Percentiles rank a stretch among this genome's conserved stretches.
Conservation (phyloP, 208 protist species). For the Crithidia sp. region DNA sequence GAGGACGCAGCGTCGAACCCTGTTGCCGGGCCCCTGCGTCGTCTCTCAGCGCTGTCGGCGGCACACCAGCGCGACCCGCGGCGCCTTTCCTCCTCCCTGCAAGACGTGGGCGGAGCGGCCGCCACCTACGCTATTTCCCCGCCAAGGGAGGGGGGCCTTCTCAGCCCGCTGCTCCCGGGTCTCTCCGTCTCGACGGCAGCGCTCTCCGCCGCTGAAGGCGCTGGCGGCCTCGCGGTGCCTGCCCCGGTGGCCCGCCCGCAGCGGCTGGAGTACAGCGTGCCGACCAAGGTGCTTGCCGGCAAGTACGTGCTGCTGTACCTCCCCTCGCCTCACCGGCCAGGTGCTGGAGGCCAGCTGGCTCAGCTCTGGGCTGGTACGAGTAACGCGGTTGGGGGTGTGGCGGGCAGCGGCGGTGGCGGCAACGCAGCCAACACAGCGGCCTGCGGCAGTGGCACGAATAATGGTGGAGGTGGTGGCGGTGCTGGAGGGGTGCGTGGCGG, state of each 20-base stretch:
- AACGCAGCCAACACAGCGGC: no score
- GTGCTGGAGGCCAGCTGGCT: constrained; percentile 5
- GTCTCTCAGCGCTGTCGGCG: background rate
- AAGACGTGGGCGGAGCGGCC: background rate
- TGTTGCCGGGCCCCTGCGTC: background rate
- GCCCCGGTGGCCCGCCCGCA: constrained; percentile 3
- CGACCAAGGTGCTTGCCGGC: constrained; percentile 45
- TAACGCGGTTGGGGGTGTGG: no score
- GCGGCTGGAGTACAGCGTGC: constrained; percentile 50
- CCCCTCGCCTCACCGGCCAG: constrained; percentile 27
- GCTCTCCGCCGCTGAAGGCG: background rate
- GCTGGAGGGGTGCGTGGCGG: constrained; percentile 6
- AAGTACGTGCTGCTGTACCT: constrained; percentile 81
- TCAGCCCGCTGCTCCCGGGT: constrained; percentile 23
- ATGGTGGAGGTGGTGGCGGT: background rate
- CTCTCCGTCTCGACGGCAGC: constrained; percentile 8
- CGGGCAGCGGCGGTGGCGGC: no score
- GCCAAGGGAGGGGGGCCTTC: constrained; percentile 6
- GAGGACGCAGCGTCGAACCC: background rate
- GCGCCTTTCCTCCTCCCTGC: constrained; percentile 11
- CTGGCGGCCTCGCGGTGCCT: background rate
- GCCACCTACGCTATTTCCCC: background rate
- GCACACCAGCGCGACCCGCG: background rate
- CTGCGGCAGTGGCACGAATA: no score
- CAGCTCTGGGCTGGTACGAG: constrained; percentile 20